Conservation (phyloP, 345 rosid genomes). For the Hibiscus mutabilis region DNA sequence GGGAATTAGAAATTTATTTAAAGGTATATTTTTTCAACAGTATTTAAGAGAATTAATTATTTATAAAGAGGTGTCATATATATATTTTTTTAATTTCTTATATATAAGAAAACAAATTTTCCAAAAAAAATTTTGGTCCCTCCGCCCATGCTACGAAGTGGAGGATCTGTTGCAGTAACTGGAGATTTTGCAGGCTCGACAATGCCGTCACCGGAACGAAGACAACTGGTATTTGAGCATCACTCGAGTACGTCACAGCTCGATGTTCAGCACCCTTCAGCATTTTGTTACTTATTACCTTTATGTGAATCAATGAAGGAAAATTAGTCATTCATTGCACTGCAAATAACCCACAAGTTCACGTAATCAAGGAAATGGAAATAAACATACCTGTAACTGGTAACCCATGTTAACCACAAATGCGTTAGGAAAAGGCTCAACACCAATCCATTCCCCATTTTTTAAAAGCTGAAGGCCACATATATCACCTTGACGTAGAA, state of each 20-base stretch:
- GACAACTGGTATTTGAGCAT: conserved; percentile 17
- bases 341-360: background rate
- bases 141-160: conserved; percentile 10
- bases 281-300: background rate
- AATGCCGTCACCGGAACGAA: background rate
- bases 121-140: too few relatives aligned
- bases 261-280: conserved; percentile 23
- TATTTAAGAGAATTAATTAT: too few relatives aligned
- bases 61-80: too few relatives aligned
- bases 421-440: conserved; percentile 26
- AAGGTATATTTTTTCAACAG: too few relatives aligned
- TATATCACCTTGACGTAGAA: conserved; percentile 26
- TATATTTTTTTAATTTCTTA: too few relatives aligned
- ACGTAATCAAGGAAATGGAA: background rate
- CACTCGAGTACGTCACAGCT: conserved; percentile 21
- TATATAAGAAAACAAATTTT: too few relatives aligned
- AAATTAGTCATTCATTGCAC: background rate
- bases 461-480: conserved; percentile 28
- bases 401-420: conserved; percentile 26
- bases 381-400: conserved; percentile 10
- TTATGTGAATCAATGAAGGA: background rate
- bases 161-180: conserved; percentile 4
- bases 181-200: conserved; percentile 16
- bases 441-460: conserved; percentile 26
- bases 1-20: too few relatives aligned